A percentile compares a stretch with the other conserved stretches of the same genome.
Evolutionary conservation across 768 basidiomycete species (phyloP).

Genomic region (Russula vinacea): DNA sequence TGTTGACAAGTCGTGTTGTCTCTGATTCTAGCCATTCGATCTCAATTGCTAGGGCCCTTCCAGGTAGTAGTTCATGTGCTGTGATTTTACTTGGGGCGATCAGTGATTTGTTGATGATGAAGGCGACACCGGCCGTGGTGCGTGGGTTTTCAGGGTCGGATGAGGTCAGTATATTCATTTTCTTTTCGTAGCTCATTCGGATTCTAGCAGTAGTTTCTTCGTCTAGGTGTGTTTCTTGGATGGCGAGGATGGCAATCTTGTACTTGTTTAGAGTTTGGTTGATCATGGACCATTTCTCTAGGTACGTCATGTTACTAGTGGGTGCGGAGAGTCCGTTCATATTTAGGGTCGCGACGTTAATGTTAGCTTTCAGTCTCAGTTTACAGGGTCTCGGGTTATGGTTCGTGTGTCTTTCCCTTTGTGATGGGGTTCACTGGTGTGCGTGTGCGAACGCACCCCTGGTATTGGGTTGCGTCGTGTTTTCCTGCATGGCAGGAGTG

Average conservation of each 20-base stretch:
- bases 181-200: background rate
- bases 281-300: background rate
- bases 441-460: too few relatives aligned
- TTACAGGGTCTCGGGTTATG: too few relatives aligned
- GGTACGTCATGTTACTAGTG: too few relatives aligned
- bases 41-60: background rate
- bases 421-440: too few relatives aligned
- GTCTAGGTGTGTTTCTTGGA: slow-evolving; percentile 4
- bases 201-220: background rate
- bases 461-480: too few relatives aligned
- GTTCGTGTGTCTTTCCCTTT: too few relatives aligned
- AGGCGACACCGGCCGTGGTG: background rate
- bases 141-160: too few relatives aligned
- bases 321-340: background rate
- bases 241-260: background rate
- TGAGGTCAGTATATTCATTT: background rate
- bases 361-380: background rate
- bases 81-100: accelerated
- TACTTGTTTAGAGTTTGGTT: background rate
- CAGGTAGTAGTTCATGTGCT: background rate
- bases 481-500: too few relatives aligned
- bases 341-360: background rate
- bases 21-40: slow-evolving; percentile 25
- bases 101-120: background rate
- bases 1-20: background rate